Evolutionary conservation across 805 yeast species (phyloP), one percentile per base, ranked within the genome.

Genomic region (Barnettozyma wickerhamii): DNA sequence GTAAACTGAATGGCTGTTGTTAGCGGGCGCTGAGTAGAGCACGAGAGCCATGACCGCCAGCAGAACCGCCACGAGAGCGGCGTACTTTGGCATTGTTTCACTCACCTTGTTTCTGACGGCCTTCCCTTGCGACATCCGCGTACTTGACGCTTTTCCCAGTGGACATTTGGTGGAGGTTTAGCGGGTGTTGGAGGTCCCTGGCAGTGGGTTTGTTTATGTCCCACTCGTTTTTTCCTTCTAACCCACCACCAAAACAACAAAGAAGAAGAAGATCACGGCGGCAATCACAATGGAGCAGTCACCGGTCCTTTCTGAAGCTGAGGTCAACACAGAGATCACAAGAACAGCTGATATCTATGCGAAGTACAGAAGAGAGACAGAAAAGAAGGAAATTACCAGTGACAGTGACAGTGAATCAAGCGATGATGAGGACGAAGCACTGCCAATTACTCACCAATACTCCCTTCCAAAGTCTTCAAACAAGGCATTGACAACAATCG

Each of bases 1-100:
- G 66, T 84, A 76, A 45, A 80, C 65, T 54, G 64, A 18, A 10
- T 1, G n/a, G n/a, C n/a, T 10, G 6, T 20, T 30, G 29, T 10
- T 14, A 12, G 71, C 28, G 35, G 9, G 26, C 9, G 26, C 12
- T 23, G 9, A 12, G 26, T 23, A 12, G 26, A 9, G 12, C 9
- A 23, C 26, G 12, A 23, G 9, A 9, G 26, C 9, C 12, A 23
- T 12, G 26, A 12, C 12, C 26, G 12, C 12, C 26, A 23, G n/a
- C n/a, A n/a, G n/a, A n/a, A n/a, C n/a, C n/a, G 12, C 12, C 26
- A 23, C 12, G 26, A 23, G 26, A 9, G 26, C 12, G 12, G 12
- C 26, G 26, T 23, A 37, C 30, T 44, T 12, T 28, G 6, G 10
- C 4, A 2, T 18, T 13, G 14, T 19, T 3, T 1, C 6, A 35